Conservation (phyloP, 352 stramenopile genomes). For the Phytophthora hibernalis region DNA sequence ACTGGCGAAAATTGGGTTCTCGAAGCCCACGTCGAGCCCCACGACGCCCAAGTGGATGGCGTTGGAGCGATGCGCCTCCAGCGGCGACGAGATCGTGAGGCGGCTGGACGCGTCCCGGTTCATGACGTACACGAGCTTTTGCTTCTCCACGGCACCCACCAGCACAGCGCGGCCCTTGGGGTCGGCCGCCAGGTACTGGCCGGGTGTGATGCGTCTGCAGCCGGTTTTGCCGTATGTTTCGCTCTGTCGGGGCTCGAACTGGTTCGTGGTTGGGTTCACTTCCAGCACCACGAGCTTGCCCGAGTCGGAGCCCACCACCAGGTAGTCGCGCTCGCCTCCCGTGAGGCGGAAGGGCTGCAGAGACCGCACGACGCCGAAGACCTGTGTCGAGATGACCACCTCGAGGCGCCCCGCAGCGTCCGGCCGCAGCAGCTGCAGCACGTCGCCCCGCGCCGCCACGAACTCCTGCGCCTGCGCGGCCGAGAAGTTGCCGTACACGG, state of each 20-base stretch:
- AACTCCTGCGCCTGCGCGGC: constrained; percentile 94
- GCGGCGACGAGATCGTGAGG: constrained; percentile 97
- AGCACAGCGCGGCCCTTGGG: constrained; percentile 98
- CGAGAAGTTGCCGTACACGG: constrained; percentile 94
- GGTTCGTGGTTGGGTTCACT: constrained; percentile 83
- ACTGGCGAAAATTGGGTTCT: constrained; percentile 99
- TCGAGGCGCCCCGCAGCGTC: constrained; percentile 77
- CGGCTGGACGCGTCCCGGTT: constrained; percentile 95
- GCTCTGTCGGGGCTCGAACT: constrained; percentile 90
- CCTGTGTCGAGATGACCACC: constrained; percentile 82
- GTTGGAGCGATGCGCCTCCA: constrained; percentile 98
- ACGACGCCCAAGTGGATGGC: constrained; percentile 96
- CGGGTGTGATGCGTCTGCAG: constrained; percentile 96
- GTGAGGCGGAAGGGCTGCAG: constrained; percentile 91
- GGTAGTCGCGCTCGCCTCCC: constrained; percentile 93
- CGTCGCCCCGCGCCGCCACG: constrained; percentile 92
- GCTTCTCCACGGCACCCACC: constrained; percentile 97
- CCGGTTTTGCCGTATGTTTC: constrained; percentile 98
- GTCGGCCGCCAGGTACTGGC: constrained; percentile 97
- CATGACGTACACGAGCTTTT: constrained; percentile 99
- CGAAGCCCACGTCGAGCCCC: constrained; percentile 98
- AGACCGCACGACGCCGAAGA: constrained; percentile 94
- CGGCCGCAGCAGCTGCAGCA: constrained; percentile 94
- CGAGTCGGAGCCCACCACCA: constrained; percentile 96
- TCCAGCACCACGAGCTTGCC: constrained; percentile 97